A percentile compares a stretch with the other conserved stretches of the same genome.
phyloP scores from a whole-genome alignment of 768 basidiomycete species.

The Rhizopogon rudus region DNA sequence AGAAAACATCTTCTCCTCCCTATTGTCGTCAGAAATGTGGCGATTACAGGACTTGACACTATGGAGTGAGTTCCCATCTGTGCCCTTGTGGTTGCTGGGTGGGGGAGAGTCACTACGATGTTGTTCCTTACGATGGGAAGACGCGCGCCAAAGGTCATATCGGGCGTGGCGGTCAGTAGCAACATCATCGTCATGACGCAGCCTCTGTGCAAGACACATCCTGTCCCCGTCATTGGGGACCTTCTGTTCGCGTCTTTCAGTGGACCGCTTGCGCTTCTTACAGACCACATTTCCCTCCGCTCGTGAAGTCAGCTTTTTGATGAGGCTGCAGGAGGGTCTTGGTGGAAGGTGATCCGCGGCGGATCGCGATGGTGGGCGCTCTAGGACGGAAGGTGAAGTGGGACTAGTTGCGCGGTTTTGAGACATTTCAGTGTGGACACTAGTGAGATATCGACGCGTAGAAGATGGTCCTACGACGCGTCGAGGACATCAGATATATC shows the following conservation, averaged over 20 bases:
- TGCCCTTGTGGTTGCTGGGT: not conserved
- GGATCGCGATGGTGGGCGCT: not conserved
- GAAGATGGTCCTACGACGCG: not conserved
- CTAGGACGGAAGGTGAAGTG: not conserved
- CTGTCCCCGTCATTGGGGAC: not conserved
- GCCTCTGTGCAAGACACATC: not conserved
- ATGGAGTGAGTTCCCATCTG: not conserved
- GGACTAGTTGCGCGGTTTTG: not conserved
- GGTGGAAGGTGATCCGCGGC: not conserved
- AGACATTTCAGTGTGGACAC: not conserved
- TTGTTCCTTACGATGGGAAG: not conserved
- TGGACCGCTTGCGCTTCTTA: conserved; percentile 1
- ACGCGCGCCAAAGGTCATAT: not conserved
- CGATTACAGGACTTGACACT: not conserved
- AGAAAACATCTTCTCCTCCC: not conserved
- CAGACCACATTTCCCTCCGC: not conserved
- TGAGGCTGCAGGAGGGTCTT: not conserved
- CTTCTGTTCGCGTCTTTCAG: not conserved
- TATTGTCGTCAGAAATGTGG: not conserved
- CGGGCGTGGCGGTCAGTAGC: not conserved
- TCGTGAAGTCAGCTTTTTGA: not conserved
- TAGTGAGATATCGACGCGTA: not conserved
- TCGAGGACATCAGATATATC: not conserved
- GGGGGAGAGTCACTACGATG: not conserved
- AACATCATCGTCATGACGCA: not conserved